Base-by-base conservation (phyloP, 345 rosid genomes). In the Pugionium cornutum region DNA sequence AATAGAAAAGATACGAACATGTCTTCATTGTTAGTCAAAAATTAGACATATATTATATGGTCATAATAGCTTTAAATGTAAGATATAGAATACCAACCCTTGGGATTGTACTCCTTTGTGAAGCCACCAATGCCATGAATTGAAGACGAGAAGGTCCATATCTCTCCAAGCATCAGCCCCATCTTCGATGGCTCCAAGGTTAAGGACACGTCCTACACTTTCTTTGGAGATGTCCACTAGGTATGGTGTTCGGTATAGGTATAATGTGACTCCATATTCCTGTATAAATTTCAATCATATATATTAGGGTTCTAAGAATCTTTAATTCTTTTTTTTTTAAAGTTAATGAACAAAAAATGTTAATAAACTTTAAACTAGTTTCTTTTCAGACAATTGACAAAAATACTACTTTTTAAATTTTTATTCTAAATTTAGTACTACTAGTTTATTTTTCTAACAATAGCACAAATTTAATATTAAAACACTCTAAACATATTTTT, bases 51-150 rank as follows among this genome's bases (percentile, higher is more conserved):
- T 69, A 36, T 67, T 33, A 6, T 6, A 7, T 45, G 43, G 7
- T 28, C 2, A 2, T 36, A 43, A 6, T n/a, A 5, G 5, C 11
- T 32, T 28, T 8, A 42, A 39, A 58, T 39, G 32, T n/a, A 64
- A 30, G 11, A 10, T 30, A 32, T 40, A 55, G 54, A 11, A 43
- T 10, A 63, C 80, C 0, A 64, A 89, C 98, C 78, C 78, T 67
- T 84, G 91, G 30, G 90, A 77, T 2, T 64, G 76, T 53, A 2
- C 44, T 58, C 95, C 97, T 3, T 77, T 77, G 79, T 89, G 98
- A 39, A 83, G 78, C 98, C 98, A 92, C 98, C 98, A 92, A 58
- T 92, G 98, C 98, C 95, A 92, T 4, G 92, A 83, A 71, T 92
- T 92, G 78, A 92, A 92, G 76, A 92, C 55, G 59, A 89, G 84